A percentile compares a stretch with the other conserved stretches of the same genome.
Evolutionary conservation across 169 alveolate genomes (phyloP).

Genomic region (Eimeria brunetti): DNA sequence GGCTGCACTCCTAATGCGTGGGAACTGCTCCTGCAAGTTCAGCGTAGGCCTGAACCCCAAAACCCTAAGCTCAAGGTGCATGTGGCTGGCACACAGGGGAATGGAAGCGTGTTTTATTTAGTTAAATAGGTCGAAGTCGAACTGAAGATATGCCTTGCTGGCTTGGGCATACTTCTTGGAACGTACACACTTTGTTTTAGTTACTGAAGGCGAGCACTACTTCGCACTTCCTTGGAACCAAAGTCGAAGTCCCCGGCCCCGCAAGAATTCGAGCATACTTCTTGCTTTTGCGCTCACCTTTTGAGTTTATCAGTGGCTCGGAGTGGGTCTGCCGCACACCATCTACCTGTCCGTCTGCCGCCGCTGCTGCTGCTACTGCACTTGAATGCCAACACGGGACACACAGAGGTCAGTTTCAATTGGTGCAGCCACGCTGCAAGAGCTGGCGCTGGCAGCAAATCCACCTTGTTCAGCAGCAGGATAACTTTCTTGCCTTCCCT

Average conservation of each 20-base stretch:
- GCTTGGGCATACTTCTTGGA: too few species aligned
- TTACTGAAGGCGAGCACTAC: neutral
- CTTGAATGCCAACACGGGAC: conserved; percentile 82
- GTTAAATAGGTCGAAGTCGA: too few species aligned
- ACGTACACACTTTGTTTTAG: neutral
- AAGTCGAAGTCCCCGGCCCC: neutral
- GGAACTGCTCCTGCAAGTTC: conserved; percentile 51
- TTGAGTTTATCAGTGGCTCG: conserved; percentile 45
- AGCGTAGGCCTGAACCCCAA: neutral
- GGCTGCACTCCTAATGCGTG: conserved; percentile 64
- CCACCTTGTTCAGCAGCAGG: conserved; percentile 95
- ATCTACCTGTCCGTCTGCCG: conserved; percentile 38
- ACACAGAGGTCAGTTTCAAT: conserved; percentile 75
- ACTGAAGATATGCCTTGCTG: neutral
- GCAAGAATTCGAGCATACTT: neutral
- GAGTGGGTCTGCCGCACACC: conserved; percentile 50
- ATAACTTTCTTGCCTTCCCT: conserved; percentile 92
- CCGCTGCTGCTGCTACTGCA: conserved; percentile 64
- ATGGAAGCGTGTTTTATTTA: neutral
- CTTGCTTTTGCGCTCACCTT: neutral
- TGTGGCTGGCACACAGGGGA: neutral
- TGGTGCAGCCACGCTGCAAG: conserved; percentile 84
- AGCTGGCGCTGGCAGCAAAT: conserved; percentile 94
- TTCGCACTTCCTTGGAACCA: neutral
- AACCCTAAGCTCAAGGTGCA: neutral